Evolutionary conservation across 257 asterid species (phyloP).

Genomic region (Solanum gracilifrons): DNA sequence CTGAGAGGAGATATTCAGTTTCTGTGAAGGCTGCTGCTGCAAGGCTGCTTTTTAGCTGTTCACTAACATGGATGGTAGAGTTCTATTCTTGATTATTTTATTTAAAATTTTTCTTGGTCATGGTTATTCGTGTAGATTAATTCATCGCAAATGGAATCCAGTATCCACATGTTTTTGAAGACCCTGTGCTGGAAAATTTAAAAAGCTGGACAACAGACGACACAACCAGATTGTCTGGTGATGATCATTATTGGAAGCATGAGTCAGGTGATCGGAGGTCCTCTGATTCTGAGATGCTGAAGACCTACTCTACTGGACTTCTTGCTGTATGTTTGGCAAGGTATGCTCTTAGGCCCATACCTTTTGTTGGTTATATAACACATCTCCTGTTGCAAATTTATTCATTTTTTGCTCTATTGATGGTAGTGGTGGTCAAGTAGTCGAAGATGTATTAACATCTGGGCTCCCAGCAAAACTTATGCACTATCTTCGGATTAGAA

Average conservation of each 20-base stretch:
- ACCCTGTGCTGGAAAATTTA: conserved; percentile 60
- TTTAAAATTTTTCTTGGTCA: conserved; percentile 1
- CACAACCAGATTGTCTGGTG: conserved; percentile 36
- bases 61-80: conserved; percentile 82
- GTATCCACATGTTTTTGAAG: conserved; percentile 95
- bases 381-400: neutral
- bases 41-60: conserved; percentile 90
- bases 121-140: conserved; percentile 11
- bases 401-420: conserved; percentile 7
- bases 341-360: conserved; percentile 23
- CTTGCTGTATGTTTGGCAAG: conserved; percentile 80
- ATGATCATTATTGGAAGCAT: conserved; percentile 61
- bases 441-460: conserved; percentile 88
- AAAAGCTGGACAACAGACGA: conserved; percentile 94
- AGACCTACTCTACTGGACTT: conserved; percentile 76
- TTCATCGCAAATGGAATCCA: conserved; percentile 30
- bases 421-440: conserved; percentile 79
- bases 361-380: neutral
- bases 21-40: conserved; percentile 69
- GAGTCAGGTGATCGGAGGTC: conserved; percentile 50
- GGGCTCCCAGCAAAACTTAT: conserved; percentile 88
- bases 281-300: conserved; percentile 71
- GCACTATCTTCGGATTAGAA: conserved; percentile 71
- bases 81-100: neutral
- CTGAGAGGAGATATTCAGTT: conserved; percentile 60